Base-by-base conservation (phyloP, 2,329 filamentous ascomycete genomes). In the Alternaria rosae region DNA sequence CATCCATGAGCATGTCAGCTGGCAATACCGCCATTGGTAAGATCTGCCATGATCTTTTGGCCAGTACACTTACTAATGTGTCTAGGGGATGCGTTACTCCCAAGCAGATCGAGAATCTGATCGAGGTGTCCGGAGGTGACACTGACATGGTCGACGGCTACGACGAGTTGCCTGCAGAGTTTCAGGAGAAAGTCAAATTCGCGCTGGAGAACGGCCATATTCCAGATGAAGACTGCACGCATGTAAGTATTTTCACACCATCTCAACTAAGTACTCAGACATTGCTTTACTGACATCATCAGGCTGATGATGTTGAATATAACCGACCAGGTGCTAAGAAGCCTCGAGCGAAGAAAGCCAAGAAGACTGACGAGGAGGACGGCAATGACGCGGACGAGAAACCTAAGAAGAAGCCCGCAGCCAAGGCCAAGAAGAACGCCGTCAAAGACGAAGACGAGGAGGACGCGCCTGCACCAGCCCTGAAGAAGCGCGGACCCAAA, bases 1-100 rank as follows among this genome's bases (percentile, higher is more conserved):
- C 9, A 86, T 90, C 67, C 54, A 82, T 1, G 82, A 83, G 2
- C 85, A 89, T 73, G 87, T 87, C 43, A 85, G 85, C 73, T 97
- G 89, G 88, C 79, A 83, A 59, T 98, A 91, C 89, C 91, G 90
- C 76, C 94, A 98, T 78, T 97, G 94, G 94, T 96, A 85, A 75
- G 86, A 23, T 30, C 12, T 10, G 3, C 26, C 23, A 6, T 21
- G n/a, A 10, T n/a, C 9, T 13, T 47, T 15, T 3, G 1, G 8
- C 44, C 32, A 26, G n/a, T 6, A 15, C 64, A 30, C 44, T 74
- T 32, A 73, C 54, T 23, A 12, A 7, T 38, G 1, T 17, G 35
- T 4, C 21, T 53, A 97, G 94, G 94, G 94, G 94, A 28, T 98
- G 94, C 72, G 88, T 94, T 35, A 97, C 93, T 15, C 93, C 93